Base-by-base conservation (phyloP, 108 stramenopile species). In the Nitzschia sp. region DNA sequence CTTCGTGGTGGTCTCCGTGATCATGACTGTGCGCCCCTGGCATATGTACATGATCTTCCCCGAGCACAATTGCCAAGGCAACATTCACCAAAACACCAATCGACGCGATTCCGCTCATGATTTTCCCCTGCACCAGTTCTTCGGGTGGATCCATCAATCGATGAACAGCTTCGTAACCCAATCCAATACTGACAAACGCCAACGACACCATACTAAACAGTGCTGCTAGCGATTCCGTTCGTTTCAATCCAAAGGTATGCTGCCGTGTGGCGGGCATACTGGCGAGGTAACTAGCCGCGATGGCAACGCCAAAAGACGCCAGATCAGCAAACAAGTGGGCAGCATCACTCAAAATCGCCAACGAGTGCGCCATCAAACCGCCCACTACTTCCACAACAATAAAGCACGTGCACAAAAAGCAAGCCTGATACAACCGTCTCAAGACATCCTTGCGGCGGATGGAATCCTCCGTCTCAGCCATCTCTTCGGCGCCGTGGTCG, bases 1-100 rank as follows among this genome's bases (percentile, higher is more conserved):
- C 5, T 45, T 75, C 54, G 44, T 74, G 67, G 45, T 84, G 76
- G 2, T 48, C 73, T 27, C 56, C 63, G 56, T 68, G 63, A 25
- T 69, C 58, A 44, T 72, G 68, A 26, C 45, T 50, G 48, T 77
- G 82, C 3, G 58, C 79, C 31, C 89, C 88, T 13, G 85, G 87
- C 78, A 85, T 54, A 63, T 92, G 90, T n/a, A 85, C 84, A 73
- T 93, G 93, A 41, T 94, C 82, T 52, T 66, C 82, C 33, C 90
- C 92, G 59, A 96, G 63, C 19, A 97, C 87, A 26, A 79, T 66
- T 0, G 94, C 93, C 45, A 98, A 68, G 38, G 76, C 79, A 17
- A 97, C 34, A 70, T 99, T 99, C n/a, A 96, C 91, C 4, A 94
- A 33, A 9, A 99, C 91, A 4, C 98, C 98, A 63, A 99, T 84